phyloP scores from a whole-genome alignment of 2,329 filamentous ascomycete genomes.

The Pestalotiopsis sp. region DNA sequence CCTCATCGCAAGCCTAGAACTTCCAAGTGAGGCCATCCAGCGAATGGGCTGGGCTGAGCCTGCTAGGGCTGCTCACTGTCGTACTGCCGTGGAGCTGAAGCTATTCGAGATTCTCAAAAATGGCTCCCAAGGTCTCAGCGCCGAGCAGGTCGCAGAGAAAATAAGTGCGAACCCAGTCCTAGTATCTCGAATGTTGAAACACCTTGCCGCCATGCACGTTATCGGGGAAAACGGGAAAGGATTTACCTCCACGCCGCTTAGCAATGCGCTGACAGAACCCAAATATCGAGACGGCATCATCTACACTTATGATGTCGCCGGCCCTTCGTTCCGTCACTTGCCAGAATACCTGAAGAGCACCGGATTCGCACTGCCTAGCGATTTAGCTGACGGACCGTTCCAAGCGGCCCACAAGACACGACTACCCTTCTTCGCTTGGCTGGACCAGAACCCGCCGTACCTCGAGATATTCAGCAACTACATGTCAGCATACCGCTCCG shows the following conservation, averaged over 20 bases:
- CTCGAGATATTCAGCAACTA: conserved; percentile 37
- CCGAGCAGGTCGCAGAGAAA: conserved; percentile 30
- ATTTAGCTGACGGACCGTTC: conserved; percentile 35
- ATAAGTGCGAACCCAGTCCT: conserved; percentile 30
- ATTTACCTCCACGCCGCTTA: conserved; percentile 33
- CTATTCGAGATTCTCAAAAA: conserved; percentile 36
- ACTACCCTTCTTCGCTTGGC: conserved; percentile 39
- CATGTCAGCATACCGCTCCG: conserved; percentile 40
- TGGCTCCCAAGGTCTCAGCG: conserved; percentile 25
- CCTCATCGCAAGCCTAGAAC: conserved; percentile 36
- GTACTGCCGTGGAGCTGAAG: conserved; percentile 37
- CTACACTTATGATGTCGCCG: conserved; percentile 36
- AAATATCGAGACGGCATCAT: conserved; percentile 38
- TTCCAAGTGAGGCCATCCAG: conserved; percentile 39
- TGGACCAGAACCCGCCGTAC: conserved; percentile 37
- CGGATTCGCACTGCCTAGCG: conserved; percentile 30
- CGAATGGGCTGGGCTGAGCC: conserved; percentile 43
- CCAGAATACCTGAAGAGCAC: conserved; percentile 34
- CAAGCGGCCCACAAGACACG: conserved; percentile 37
- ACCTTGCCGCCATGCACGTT: conserved; percentile 41
- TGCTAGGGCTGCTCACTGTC: conserved; percentile 37
- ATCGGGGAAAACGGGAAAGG: conserved; percentile 27
- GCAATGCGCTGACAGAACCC: conserved; percentile 35
- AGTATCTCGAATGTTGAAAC: conserved; percentile 34
- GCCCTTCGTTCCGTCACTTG: conserved; percentile 35